Base-by-base conservation (phyloP, 768 basidiomycete species). In the Mycena epipterygia region DNA sequence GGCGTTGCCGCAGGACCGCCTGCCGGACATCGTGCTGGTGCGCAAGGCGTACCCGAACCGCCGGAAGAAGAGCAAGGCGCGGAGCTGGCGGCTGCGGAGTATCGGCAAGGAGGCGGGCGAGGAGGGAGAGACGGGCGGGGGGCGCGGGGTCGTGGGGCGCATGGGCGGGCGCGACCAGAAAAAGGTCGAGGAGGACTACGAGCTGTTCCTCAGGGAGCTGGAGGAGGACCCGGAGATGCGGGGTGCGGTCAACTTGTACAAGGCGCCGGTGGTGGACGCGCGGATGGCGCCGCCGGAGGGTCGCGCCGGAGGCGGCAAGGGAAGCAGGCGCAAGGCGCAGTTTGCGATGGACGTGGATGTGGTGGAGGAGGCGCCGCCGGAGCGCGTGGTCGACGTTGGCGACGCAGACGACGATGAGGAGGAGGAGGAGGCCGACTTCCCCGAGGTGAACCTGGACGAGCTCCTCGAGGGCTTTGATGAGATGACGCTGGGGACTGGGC, bases 161-260 rank as follows among this genome's bases (percentile, higher is more conserved):
- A 87, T 93, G 87, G 96, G 96, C 14, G 96, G 96, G 39, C 85
- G 95, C 53, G 96, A 97, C 82, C 89, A 91, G 81, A 91, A 88
- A 84, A 96, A 96, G 85, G 95, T 99, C 67, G 96, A 98, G 74
- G 91, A 95, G 79, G 97, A 99, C 78, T 99, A 99, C 81, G 98
- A 99, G 84, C 72, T 95, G 58, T 99, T 99, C 89, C 83, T 99
- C 81, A 89, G 93, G 52, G 96, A 98, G 71, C 81, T 98, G 56
- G 96, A 98, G 81, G 97, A 99, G 80, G 97, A 98, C 81, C 91
- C 92, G 25, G 97, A 98, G 84, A 84, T 99, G 84, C 89, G 97
- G 42, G 86, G 87, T 7, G 89, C 89, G 12, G 91, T 99, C 75
- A 97, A 98, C 81, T 76, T 98, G 64, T 99, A 97, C 86, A 94